Evolutionary conservation across 2,329 filamentous ascomycete genomes (phyloP).

Genomic region (Verticillium longisporum): DNA sequence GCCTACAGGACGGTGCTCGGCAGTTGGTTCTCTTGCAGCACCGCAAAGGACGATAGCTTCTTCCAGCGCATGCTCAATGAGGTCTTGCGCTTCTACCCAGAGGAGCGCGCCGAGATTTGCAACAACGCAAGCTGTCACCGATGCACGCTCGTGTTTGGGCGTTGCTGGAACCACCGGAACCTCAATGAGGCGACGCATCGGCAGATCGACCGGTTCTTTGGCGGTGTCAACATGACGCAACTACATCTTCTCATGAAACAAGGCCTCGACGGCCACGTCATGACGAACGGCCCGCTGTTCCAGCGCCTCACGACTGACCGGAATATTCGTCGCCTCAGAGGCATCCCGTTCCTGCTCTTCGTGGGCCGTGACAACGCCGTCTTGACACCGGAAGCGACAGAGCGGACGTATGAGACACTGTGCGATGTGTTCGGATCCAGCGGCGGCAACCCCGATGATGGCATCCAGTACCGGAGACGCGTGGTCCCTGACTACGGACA

Average conservation of each 20-base stretch:
- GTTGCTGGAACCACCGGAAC: conserved; percentile 58
- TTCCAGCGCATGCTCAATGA: conserved; percentile 49
- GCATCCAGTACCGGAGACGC: conserved; percentile 39
- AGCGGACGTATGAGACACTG: conserved; percentile 45
- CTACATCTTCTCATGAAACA: conserved; percentile 50
- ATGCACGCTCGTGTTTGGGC: conserved; percentile 51
- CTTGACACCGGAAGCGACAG: conserved; percentile 44
- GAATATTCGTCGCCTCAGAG: conserved; percentile 43
- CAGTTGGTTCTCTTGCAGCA: conserved; percentile 48
- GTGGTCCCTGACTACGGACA: conserved; percentile 54
- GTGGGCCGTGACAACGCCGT: conserved; percentile 51
- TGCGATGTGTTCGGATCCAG: conserved; percentile 41
- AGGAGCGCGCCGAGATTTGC: conserved; percentile 49
- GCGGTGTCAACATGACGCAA: conserved; percentile 54
- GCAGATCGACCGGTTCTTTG: conserved; percentile 54
- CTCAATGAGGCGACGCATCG: conserved; percentile 60
- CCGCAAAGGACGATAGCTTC: conserved; percentile 35
- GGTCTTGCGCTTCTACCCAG: conserved; percentile 50
- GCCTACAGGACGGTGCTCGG: conserved; percentile 42
- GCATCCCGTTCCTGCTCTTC: conserved; percentile 50
- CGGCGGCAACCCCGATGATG: conserved; percentile 16
- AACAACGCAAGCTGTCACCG: conserved; percentile 56
- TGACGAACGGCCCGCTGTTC: conserved; percentile 42
- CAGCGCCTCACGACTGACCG: conserved; percentile 37
- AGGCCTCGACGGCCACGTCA: conserved; percentile 43